Base-by-base conservation (phyloP, 2,329 filamentous ascomycete species). In the Trichoderma brevicompactum region DNA sequence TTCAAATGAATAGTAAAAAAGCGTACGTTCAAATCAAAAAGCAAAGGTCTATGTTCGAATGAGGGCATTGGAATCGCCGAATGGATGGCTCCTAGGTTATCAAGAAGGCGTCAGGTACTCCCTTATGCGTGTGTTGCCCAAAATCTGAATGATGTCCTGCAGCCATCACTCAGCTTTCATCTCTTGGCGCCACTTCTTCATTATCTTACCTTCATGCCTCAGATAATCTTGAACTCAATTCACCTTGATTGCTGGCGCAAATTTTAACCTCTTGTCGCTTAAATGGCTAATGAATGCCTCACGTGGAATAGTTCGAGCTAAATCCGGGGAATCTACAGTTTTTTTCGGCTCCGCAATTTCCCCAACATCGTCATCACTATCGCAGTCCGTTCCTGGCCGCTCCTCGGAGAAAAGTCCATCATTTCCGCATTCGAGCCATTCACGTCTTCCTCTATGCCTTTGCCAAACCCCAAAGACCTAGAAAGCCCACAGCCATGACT, bases 331-430 rank as follows among this genome's bases (percentile, higher is more conserved):
- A 49, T 38, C 34, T 55, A 7, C 43, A 48, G n/a, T 9, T n/a
- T 28, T 36, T 38, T 38, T 48, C 55, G 23, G 23, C 23, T 59
- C 55, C 55, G 43, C 55, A 59, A 44, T 38, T 40, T 49, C 55
- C 43, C 55, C 55, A 59, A 23, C 32, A 49, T 59, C 23, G 17
- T 32, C 43, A 48, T 38, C 32, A 49, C 17, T 44, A 56, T 17
- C 8, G 43, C 43, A 36, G 17, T 28, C 36, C 32, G 13, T 28
- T 13, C 23, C 23, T 28, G 23, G 23, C 23, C 23, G 23, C 23
- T 28, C 23, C 23, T 60, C 32, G 32, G 44, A 49, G 56, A 44
- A 40, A 46, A 28, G 54, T 7, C 12, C 40, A 36, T 58, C 54
- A 58, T 46, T 46, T 15, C 41, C 54, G 23, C 3, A 34, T 15